Evolutionary conservation across 331 rosid genomes (phyloP), one percentile per base, ranked within the genome.

Genomic region (Spiraea crenata): DNA sequence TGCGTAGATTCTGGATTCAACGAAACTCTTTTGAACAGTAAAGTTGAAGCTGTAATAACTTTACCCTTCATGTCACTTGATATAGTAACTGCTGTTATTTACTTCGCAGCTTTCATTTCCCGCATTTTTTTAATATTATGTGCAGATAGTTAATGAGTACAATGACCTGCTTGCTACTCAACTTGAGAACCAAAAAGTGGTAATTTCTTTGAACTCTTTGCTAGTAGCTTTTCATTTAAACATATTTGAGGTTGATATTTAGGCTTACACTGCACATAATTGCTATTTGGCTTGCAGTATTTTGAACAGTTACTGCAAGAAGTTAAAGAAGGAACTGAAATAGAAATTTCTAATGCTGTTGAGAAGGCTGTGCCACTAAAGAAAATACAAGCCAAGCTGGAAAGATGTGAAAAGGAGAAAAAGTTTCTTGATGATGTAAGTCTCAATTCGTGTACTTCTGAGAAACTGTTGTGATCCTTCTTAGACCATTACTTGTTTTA

Each of bases 111-210:
- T 37, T 72, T 58, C 40, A 46, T 39, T 58, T 67, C 73, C 46
- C 56, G 57, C 34, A 55, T 65, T 70, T 40, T 40, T 8, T 48
- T 46, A 48, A 12, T 79, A 80, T 51, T 82, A 71, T 74, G 55
- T 40, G 67, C 90, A 91, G 97, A 91, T 93, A 82, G 95, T 91
- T 79, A 90, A 77, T 4, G 96, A 93, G 68, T 93, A 93, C 90
- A 91, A 87, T 74, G 97, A 91, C 41, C 71, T 93, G 86, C 95
- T 93, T 68, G 92, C 86, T 54, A 79, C 85, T 56, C 97, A 93
- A 83, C 97, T 93, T 70, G 97, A 90, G 83, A 89, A 83, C 87
- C 97, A 93, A 82, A 93, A 93, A 80, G 56, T 74, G 74, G 99
- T 90, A 74, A 73, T 92, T 56, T 74, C 50, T 65, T 74, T 49